phyloP scores from a whole-genome alignment of 2,329 filamentous ascomycete species.

The Teratosphaeria nubilosa region DNA sequence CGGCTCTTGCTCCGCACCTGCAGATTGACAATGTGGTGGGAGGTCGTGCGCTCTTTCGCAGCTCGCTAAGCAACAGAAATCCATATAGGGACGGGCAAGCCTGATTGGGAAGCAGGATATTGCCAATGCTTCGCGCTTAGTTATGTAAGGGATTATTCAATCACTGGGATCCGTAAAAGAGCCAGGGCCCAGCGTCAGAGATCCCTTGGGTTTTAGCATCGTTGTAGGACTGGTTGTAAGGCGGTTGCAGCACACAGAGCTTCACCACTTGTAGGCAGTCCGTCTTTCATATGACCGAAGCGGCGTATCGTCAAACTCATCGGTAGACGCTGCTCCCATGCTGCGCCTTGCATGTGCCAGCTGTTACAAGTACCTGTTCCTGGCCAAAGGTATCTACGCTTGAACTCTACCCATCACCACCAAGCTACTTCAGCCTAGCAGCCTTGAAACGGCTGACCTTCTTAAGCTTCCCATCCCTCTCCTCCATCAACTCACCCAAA shows the following conservation, averaged over 20 bases:
- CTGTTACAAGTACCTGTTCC: neutral
- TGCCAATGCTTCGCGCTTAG: neutral
- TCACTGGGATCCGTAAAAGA: constrained; percentile 2
- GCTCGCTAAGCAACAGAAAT: too few relatives aligned
- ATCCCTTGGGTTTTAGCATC: constrained; percentile 5
- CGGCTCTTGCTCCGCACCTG: neutral
- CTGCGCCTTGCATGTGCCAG: neutral
- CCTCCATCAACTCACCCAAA: constrained; percentile 50
- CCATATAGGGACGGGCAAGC: too few relatives aligned
- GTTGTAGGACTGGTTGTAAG: constrained; percentile 11
- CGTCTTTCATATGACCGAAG: neutral
- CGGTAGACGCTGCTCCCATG: neutral
- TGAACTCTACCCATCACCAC: neutral
- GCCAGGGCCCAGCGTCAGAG: constrained; percentile 9
- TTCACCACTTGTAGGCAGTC: constrained; percentile 9
- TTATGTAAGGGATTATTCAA: constrained; percentile 9
- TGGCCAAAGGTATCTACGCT: neutral
- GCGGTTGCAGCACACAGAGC: constrained; percentile 5
- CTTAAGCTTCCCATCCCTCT: constrained; percentile 28
- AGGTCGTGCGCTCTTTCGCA: neutral
- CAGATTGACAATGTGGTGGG: neutral
- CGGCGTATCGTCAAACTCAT: neutral
- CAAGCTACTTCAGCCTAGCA: constrained; percentile 20
- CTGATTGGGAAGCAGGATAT: neutral
- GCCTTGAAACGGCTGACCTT: constrained; percentile 31